phyloP scores from a whole-genome alignment of 1,284 basidiomycete species.

The Meira miltonrushii region DNA sequence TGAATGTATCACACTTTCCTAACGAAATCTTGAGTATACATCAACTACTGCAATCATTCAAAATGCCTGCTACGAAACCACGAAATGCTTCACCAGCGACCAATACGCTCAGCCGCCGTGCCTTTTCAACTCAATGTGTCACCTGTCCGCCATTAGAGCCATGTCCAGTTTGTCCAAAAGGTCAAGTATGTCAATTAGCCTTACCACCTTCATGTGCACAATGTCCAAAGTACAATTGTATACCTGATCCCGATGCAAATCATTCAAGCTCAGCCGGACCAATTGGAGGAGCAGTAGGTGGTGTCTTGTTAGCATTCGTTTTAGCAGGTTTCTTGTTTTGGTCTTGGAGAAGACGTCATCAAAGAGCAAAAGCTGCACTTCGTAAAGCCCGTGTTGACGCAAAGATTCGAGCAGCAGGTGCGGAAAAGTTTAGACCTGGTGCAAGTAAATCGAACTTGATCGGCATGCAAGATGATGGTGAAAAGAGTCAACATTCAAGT shows the following conservation, averaged over 20 bases:
- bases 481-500: background rate
- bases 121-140: background rate
- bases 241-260: background rate
- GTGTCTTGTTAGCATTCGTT: background rate
- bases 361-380: background rate
- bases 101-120: background rate
- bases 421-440: slow-evolving; percentile 4
- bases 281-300: slow-evolving; percentile 7
- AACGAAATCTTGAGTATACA: too few species aligned
- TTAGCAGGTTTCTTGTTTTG: background rate
- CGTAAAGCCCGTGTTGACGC: background rate
- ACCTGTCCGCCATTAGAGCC: background rate
- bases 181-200: slow-evolving; percentile 1
- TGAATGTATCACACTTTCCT: too few species aligned
- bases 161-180: slow-evolving; percentile 2
- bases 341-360: background rate
- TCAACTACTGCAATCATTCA: too few species aligned
- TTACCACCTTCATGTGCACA: background rate
- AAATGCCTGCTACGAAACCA: too few species aligned
- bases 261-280: background rate
- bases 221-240: slow-evolving; percentile 1
- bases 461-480: background rate
- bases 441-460: background rate
- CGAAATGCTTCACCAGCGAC: too few species aligned
- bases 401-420: background rate